Conservation (phyloP, 73 alveolate genomes). For the Paramecium tetraurelia region DNA sequence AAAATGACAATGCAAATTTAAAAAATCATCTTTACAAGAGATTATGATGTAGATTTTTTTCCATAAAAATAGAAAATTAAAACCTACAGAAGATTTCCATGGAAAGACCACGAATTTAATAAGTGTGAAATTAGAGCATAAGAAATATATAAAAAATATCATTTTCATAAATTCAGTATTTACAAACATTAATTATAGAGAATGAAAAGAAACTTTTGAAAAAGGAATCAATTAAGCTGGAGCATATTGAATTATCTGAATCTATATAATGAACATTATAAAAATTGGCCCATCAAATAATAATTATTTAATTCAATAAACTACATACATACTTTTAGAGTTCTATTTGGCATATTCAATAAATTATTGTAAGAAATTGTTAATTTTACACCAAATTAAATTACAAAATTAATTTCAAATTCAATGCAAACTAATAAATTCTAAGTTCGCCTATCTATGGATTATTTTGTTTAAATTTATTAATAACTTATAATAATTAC, state of each 20-base stretch:
- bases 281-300: not conserved
- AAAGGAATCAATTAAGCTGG: not conserved
- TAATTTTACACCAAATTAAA: not conserved
- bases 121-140: slow-evolving; percentile 35
- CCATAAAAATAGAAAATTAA: not conserved
- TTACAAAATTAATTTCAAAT: not conserved
- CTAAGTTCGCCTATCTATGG: not conserved
- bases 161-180: not conserved
- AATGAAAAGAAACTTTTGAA: not conserved
- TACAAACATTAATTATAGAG: not conserved
- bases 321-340: not conserved
- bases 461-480: not conserved
- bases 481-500: no score
- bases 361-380: not conserved
- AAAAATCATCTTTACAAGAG: slow-evolving; percentile 5
- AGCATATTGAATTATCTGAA: not conserved
- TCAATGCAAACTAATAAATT: not conserved
- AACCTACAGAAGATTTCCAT: slow-evolving; percentile 38
- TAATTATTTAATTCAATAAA: not conserved
- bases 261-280: not conserved
- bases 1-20: not conserved
- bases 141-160: slow-evolving; percentile 5
- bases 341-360: no score
- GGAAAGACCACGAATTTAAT: slow-evolving; percentile 22
- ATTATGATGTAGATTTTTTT: not conserved